A percentile compares a stretch with the other conserved stretches of the same genome.
Conservation (phyloP, 2,329 filamentous ascomycete species). For the Penicillium hesseltinei region DNA sequence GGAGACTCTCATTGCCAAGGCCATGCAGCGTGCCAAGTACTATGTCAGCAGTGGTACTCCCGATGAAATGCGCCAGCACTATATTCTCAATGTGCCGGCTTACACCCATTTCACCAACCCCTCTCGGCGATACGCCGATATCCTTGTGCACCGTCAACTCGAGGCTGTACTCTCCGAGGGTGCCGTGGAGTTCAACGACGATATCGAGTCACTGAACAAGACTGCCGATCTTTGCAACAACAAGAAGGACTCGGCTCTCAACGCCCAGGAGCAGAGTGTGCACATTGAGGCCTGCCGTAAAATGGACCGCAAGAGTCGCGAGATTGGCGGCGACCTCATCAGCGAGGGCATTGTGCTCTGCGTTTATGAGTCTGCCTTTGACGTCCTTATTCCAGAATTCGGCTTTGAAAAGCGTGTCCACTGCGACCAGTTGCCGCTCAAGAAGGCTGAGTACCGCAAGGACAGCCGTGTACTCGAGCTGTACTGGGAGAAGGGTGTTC, state of each 20-base stretch:
- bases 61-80: constrained; percentile 80
- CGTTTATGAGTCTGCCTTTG: constrained; percentile 97
- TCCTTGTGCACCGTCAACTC: constrained; percentile 92
- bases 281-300: constrained; percentile 95
- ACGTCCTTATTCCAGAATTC: constrained; percentile 96
- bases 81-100: constrained; percentile 83
- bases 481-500: constrained; percentile 99
- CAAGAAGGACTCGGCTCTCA: constrained; percentile 98
- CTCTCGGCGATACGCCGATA: constrained; percentile 89
- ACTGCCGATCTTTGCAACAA: constrained; percentile 95
- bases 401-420: constrained; percentile 99
- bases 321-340: constrained; percentile 85
- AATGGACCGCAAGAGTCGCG: constrained; percentile 89
- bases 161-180: constrained; percentile 81
- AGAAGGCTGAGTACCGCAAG: constrained; percentile 99
- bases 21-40: constrained; percentile 96
- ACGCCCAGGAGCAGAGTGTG: constrained; percentile 96
- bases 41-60: constrained; percentile 76
- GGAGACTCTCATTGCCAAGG: constrained; percentile 92
- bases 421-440: constrained; percentile 91
- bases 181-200: constrained; percentile 80
- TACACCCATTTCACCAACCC: constrained; percentile 99
- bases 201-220: constrained; percentile 84
- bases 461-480: constrained; percentile 90
- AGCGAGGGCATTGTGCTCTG: constrained; percentile 94